Conservation (phyloP, 805 yeast species). For the Suhomyces canberraensis region DNA sequence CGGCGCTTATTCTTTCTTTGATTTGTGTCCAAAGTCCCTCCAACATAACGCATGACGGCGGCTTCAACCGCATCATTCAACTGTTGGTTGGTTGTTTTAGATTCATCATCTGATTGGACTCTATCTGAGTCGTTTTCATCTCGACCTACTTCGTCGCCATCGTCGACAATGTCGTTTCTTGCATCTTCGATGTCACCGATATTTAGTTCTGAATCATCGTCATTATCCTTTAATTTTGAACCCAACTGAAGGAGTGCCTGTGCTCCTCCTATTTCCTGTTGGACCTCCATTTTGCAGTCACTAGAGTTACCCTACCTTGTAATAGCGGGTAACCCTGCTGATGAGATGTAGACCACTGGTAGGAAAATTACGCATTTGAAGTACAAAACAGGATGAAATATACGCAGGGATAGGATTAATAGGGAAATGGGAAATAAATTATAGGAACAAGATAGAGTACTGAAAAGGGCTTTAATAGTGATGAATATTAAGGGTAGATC, state of each 20-base stretch:
- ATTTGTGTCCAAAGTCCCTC: slow-evolving; percentile 50
- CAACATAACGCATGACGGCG: slow-evolving; percentile 72
- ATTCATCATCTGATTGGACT: slow-evolving; percentile 8
- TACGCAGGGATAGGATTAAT: too few relatives aligned
- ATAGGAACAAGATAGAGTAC: too few relatives aligned
- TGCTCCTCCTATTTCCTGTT: slow-evolving; percentile 45
- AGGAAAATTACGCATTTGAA: too few relatives aligned
- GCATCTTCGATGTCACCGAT: slow-evolving; percentile 3
- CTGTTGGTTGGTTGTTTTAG: slow-evolving; percentile 35
- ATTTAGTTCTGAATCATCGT: slow-evolving; percentile 4
- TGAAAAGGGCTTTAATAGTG: too few relatives aligned
- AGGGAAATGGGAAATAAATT: too few relatives aligned
- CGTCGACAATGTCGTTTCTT: not conserved
- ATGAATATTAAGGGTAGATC: too few relatives aligned
- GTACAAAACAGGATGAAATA: too few relatives aligned
- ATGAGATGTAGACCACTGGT: too few relatives aligned
- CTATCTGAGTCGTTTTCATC: not conserved
- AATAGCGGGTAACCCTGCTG: slow-evolving; percentile 10
- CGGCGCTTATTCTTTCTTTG: slow-evolving; percentile 11
- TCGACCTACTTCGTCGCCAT: not conserved
- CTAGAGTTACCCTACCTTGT: slow-evolving; percentile 11
- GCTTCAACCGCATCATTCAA: slow-evolving; percentile 64
- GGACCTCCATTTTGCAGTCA: slow-evolving; percentile 26
- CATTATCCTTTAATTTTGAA: slow-evolving; percentile 23
- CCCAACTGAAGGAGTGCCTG: slow-evolving; percentile 44